Conservation (phyloP, 2,329 filamentous ascomycete species). For the Zopfia rhizophila region DNA sequence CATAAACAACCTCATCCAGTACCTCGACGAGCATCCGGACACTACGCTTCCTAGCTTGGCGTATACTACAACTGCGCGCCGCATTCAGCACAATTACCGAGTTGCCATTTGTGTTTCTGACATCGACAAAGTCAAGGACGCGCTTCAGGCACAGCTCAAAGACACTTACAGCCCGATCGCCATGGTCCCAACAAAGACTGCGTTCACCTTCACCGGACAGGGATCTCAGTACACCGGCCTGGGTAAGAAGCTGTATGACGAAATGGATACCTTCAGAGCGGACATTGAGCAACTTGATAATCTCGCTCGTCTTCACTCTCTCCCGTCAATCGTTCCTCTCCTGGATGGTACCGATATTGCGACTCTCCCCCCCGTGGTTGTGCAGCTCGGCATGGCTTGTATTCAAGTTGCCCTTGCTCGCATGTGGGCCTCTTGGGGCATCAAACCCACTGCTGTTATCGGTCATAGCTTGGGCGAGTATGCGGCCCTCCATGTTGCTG, state of each 20-base stretch:
- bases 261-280: slow-evolving; percentile 58
- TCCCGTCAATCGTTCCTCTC: slow-evolving; percentile 62
- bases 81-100: slow-evolving; percentile 65
- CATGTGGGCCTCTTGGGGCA: slow-evolving; percentile 64
- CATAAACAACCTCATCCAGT: slow-evolving; percentile 59
- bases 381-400: slow-evolving; percentile 64
- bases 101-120: slow-evolving; percentile 59
- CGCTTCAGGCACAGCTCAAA: slow-evolving; percentile 59
- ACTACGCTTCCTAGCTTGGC: slow-evolving; percentile 61
- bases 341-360: slow-evolving; percentile 60
- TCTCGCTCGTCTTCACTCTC: slow-evolving; percentile 56
- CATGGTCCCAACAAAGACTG: slow-evolving; percentile 62
- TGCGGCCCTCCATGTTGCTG: slow-evolving; percentile 75
- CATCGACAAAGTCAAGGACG: slow-evolving; percentile 58
- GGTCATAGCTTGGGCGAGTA: slow-evolving; percentile 76
- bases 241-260: slow-evolving; percentile 61
- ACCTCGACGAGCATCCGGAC: slow-evolving; percentile 56
- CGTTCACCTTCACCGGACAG: slow-evolving; percentile 64
- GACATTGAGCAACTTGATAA: slow-evolving; percentile 63
- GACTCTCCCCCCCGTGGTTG: slow-evolving; percentile 62
- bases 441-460: slow-evolving; percentile 64
- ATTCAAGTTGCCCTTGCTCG: slow-evolving; percentile 64
- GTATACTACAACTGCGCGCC: slow-evolving; percentile 64
- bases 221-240: slow-evolving; percentile 64
- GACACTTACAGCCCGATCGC: slow-evolving; percentile 63